Evolutionary conservation across 371 early-diverging fungal genomes (phyloP), one percentile per base, ranked within the genome.

Genomic region (Mortierella sp.): DNA sequence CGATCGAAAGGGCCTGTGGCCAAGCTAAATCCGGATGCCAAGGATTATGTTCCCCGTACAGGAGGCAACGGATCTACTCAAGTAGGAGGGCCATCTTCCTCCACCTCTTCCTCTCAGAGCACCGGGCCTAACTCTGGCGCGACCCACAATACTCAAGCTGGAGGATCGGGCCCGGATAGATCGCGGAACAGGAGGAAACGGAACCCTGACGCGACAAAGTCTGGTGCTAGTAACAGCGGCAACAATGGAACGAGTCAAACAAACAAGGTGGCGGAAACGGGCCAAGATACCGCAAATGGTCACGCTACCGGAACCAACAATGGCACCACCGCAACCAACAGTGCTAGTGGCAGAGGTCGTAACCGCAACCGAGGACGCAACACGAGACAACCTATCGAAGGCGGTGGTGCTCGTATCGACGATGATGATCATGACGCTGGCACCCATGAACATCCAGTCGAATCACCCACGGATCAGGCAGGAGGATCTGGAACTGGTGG

Each of bases 21-120:
- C 13, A 66, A 61, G 43, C 56, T 72, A 22, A 72, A 72, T 55
- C 73, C 73, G 3, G 73, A 60, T n/a, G 73, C 73, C 49, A 66
- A 58, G 55, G 73, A 72, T 49, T 72, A 72, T 54, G 67, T 72
- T 21, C 73, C 73, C 45, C 67, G 63, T 13, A n/a, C 62, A 14
- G 24, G 54, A 6, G n/a, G 21, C 41, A 45, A 31, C 21, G 27
- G 13, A 22, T 21, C 47, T 27, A 29, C n/a, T 34, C 31, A 5
- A 31, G 27, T 21, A n/a, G n/a, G n/a, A n/a, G n/a, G n/a, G n/a
- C 45, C 5, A 10, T 39, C 34, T 34, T 34, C 34, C 34, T 34
- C 34, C 4, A 7, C 34, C 34, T 34, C 34, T 34, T n/a, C n/a
- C n/a, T n/a, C n/a, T n/a, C n/a, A n/a, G n/a, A n/a, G n/a, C 34